Evolutionary conservation across 1,139 yeast genomes (phyloP).

Genomic region (Yamadazyma diddensiae): DNA sequence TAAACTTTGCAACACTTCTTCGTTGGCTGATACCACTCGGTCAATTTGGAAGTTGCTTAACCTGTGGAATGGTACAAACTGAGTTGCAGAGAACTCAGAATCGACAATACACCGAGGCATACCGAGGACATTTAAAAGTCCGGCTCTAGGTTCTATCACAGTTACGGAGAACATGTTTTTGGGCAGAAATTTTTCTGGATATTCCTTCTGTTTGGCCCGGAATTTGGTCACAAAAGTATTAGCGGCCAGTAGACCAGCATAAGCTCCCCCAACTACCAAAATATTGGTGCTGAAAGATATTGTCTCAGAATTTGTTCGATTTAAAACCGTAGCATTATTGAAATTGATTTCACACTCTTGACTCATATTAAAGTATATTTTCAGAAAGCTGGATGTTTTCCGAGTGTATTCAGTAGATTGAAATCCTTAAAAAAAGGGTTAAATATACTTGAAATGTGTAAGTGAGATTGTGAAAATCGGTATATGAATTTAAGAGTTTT

Average conservation of each 20-base stretch:
- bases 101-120: constrained; percentile 50
- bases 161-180: constrained; percentile 27
- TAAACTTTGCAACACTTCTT: constrained; percentile 14
- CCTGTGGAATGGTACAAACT: constrained; percentile 34
- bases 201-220: constrained; percentile 8
- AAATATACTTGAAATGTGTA: background rate
- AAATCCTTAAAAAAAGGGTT: too few species aligned
- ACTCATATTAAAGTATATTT: too few species aligned
- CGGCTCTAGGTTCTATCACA: constrained; percentile 50
- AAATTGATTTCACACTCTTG: background rate
- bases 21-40: constrained; percentile 22
- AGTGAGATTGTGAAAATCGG: background rate
- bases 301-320: constrained; percentile 3
- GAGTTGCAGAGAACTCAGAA: constrained; percentile 42
- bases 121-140: constrained; percentile 50
- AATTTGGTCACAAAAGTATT: constrained; percentile 33
- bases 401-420: too few species aligned
- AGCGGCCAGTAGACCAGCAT: constrained; percentile 46
- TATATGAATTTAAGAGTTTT: background rate
- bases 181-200: constrained; percentile 8
- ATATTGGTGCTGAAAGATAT: constrained; percentile 26
- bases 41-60: constrained; percentile 31
- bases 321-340: constrained; percentile 6
- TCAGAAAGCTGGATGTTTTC: too few species aligned
- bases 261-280: constrained; percentile 52